Evolutionary conservation across 2,329 filamentous ascomycete species (phyloP), one percentile per base, ranked within the genome.

Genomic region (Aureobasidium subglaciale): DNA sequence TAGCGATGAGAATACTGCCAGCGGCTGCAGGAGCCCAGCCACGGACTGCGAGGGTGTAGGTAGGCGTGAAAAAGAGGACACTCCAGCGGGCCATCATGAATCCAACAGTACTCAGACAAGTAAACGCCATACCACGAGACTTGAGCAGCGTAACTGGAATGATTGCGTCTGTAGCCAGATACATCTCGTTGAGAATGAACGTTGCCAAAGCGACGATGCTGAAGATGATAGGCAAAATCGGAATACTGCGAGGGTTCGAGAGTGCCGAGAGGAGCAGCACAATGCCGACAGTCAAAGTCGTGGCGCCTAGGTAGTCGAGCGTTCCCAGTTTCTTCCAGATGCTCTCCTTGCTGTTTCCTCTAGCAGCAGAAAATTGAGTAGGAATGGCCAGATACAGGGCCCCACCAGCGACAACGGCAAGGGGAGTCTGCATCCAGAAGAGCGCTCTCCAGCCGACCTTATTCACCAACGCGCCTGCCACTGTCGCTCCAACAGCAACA

Each of bases 81-180:
- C 78, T 79, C 89, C 88, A 95, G 56, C 90, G 84, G 2, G 86
- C 79, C 66, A 87, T 84, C 87, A 95, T 92, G 67, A 90, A 80
- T 18, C 86, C 84, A 0, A 91, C 77, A 48, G 90, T 88, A 1
- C 85, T 80, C 20, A 91, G 64, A 65, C 88, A 92, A 1, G 86
- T 86, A 20, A 92, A 71, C 3, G 92, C 73, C 1, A 88, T 82
- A 27, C 84, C 85, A 25, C 85, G 80, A 10, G 85, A 88, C 50
- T 77, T 79, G 25, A 95, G 78, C 1, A 93, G 77, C 1, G 78
- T 70, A 46, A 91, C 72, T 1, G 89, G 88, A 49, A 95, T 85
- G 65, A 95, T 83, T 3, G 90, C 89, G 37, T 90, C 85, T 1
- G 70, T 63, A 3, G 85, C 80, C 37, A 85, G 68, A 55, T 76